Conservation (phyloP, 106 monocot genomes). For the Cymbidium sinense region DNA sequence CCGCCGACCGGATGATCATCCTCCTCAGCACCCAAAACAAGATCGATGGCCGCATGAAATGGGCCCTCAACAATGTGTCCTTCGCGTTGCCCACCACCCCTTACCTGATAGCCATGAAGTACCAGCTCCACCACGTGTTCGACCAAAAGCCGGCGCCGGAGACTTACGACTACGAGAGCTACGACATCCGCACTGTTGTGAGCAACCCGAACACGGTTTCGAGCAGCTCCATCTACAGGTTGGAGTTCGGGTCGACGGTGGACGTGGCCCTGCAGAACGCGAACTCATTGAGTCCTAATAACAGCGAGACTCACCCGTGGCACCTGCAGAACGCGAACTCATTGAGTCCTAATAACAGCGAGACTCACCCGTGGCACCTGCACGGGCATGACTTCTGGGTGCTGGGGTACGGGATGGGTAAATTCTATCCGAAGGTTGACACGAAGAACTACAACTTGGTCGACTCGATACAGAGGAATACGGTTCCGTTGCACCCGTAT, state of each 20-base stretch:
- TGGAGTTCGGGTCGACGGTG: constrained; percentile 56
- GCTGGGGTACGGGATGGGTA: constrained; percentile 54
- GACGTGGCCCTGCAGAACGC: constrained; percentile 73
- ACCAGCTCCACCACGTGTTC: constrained; percentile 27
- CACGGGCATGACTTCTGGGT: constrained; percentile 99
- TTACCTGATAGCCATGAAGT: constrained; percentile 61
- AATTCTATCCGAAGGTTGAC: constrained; percentile 48
- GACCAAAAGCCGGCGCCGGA: constrained; percentile 46
- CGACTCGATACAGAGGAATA: constrained; percentile 88
- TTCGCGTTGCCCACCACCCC: constrained; percentile 60
- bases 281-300: too few species aligned
- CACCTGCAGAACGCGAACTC: constrained; percentile 96
- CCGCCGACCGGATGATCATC: constrained; percentile 48
- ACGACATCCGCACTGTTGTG: constrained; percentile 10
- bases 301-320: too few species aligned
- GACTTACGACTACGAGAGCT: constrained; percentile 34
- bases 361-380: constrained; percentile 99
- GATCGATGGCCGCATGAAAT: constrained; percentile 38
- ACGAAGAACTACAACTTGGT: constrained; percentile 48
- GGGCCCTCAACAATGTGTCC: constrained; percentile 85
- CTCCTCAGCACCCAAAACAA: constrained; percentile 80
- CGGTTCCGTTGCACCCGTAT: constrained; percentile 60
- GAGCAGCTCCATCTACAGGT: constrained; percentile 36
- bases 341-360: constrained; percentile 55
- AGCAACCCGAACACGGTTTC: constrained; percentile 14